These are phyloP conservation scores for Fusarium chlamydosporum DNA, from an alignment of 2,329 filamentous ascomycete species.

Conservation along the genomic window DNA sequence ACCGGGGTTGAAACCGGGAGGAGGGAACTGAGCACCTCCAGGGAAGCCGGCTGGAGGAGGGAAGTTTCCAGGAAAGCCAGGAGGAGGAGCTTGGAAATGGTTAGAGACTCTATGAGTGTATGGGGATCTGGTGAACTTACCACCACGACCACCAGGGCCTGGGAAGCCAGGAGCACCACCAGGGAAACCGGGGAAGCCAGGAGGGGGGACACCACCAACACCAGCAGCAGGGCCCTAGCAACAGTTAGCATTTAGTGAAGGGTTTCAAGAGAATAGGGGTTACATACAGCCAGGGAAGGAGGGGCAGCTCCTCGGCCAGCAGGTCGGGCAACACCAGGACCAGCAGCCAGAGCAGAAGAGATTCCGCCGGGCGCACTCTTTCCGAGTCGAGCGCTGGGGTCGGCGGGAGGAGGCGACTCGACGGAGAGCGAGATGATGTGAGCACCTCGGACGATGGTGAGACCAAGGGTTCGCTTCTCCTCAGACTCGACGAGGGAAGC, in stretches of 20 bases:
- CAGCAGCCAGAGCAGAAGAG: constrained; percentile 80
- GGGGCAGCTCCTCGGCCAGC: constrained; percentile 86
- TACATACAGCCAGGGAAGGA: constrained; percentile 78
- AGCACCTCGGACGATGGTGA: constrained; percentile 94
- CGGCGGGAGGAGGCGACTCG: constrained; percentile 94
- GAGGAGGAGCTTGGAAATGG: constrained; percentile 57
- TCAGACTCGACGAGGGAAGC: constrained; percentile 83
- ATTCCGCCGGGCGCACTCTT: constrained; percentile 78
- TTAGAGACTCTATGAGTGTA: constrained; percentile 52
- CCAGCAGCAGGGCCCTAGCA: constrained; percentile 83
- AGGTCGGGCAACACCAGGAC: constrained; percentile 90
- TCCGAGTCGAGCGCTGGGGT: constrained; percentile 90
- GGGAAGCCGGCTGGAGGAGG: constrained; percentile 63
- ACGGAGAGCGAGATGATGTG: constrained; percentile 96
- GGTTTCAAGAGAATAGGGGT: not conserved
- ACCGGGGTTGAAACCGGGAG: constrained; percentile 66
- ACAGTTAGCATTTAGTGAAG: constrained; percentile 39
- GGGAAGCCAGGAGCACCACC: constrained; percentile 65
- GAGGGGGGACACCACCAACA: constrained; percentile 79
- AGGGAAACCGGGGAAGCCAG: constrained; percentile 68
- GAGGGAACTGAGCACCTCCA: constrained; percentile 61
- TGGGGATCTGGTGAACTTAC: constrained; percentile 59
- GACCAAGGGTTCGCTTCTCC: constrained; percentile 96
- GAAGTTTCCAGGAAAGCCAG: constrained; percentile 60
- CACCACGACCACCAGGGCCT: constrained; percentile 65